Evolutionary conservation across 768 basidiomycete species (phyloP).

Genomic region (Daedalea quercina): DNA sequence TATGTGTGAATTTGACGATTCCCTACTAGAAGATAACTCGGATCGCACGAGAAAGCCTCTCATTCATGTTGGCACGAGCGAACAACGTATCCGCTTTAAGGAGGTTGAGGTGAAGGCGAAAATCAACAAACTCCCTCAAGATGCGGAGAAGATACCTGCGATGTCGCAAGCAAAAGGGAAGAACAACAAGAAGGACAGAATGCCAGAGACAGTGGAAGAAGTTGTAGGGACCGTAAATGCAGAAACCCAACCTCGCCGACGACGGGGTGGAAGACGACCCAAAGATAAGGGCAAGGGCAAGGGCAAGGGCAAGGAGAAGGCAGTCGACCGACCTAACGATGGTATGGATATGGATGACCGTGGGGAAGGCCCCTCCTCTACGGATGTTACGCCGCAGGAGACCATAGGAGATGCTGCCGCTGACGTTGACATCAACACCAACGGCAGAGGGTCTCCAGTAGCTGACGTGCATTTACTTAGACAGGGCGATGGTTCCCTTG

Average conservation of each 20-base stretch:
- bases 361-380: too few relatives aligned
- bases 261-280: slow-evolving; percentile 3
- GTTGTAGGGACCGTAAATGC: slow-evolving; percentile 5
- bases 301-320: slow-evolving; percentile 11
- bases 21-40: slow-evolving; percentile 28
- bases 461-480: too few relatives aligned
- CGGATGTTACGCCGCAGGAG: too few relatives aligned
- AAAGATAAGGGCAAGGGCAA: slow-evolving; percentile 1
- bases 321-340: neutral
- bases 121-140: neutral
- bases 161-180: neutral
- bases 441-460: too few relatives aligned
- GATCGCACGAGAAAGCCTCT: slow-evolving; percentile 47
- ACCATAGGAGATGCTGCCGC: too few relatives aligned
- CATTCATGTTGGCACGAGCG: slow-evolving; percentile 51
- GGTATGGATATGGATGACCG: neutral
- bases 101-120: slow-evolving; percentile 47
- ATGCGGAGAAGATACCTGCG: neutral
- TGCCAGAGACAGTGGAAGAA: slow-evolving; percentile 7
- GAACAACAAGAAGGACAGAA: slow-evolving; percentile 1
- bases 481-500: too few relatives aligned
- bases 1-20: slow-evolving; percentile 9
- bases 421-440: too few relatives aligned
- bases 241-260: neutral
- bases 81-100: slow-evolving; percentile 65